Evolutionary conservation across 495 filamentous ascomycete species (phyloP).

Genomic region (Penicillium maclennaniae): DNA sequence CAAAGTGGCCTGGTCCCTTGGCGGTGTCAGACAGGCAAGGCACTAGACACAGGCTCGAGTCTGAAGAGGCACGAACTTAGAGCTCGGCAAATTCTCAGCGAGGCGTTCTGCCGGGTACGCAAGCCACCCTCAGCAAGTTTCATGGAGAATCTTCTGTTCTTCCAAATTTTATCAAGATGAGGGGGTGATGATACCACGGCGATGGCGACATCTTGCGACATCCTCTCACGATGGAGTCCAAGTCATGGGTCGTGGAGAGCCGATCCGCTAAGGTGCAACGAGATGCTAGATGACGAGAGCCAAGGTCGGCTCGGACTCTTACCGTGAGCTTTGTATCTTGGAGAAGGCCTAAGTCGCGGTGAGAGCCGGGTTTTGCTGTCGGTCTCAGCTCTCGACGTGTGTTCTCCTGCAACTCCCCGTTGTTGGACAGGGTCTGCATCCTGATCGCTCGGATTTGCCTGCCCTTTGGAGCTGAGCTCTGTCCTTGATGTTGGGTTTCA

Average conservation of each 20-base stretch:
- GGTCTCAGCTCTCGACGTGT: neutral
- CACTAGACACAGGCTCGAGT: neutral
- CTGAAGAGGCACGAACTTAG: neutral
- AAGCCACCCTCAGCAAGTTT: neutral
- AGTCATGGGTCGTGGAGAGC: neutral
- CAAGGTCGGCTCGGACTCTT: constrained; percentile 7
- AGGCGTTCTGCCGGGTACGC: neutral
- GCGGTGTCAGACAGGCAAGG: neutral
- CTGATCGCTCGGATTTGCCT: neutral
- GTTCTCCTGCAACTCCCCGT: neutral
- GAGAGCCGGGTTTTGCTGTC: neutral
- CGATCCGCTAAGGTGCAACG: neutral
- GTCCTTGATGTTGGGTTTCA: neutral
- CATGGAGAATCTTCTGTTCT: neutral
- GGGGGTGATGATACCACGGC: neutral
- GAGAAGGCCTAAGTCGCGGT: neutral
- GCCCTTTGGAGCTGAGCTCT: neutral
- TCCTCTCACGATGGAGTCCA: neutral
- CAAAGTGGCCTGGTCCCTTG: neutral
- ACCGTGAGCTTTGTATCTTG: neutral
- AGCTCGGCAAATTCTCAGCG: neutral
- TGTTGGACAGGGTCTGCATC: neutral
- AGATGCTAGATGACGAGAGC: constrained; percentile 11
- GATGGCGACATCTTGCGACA: neutral
- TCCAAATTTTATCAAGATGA: neutral